A percentile compares a stretch with the other conserved stretches of the same genome.
These are phyloP conservation scores for Pseudogymnoascus sp. DNA, from an alignment of 2,329 filamentous ascomycete species.

Conservation along the genomic window DNA sequence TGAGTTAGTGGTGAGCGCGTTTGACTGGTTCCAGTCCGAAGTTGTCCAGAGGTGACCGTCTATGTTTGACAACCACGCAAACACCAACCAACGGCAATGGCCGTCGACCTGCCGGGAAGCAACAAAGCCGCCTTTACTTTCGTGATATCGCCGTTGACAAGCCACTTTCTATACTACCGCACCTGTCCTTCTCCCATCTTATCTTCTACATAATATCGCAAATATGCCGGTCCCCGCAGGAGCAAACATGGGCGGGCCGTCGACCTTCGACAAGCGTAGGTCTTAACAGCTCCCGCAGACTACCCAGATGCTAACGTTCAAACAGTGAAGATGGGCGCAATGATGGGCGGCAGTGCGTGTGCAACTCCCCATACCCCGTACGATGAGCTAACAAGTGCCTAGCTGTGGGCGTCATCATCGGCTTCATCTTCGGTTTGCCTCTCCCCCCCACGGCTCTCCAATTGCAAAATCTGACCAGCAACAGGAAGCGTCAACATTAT, in stretches of 20 bases:
- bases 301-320: slow-evolving; percentile 21
- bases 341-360: slow-evolving; percentile 94
- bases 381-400: slow-evolving; percentile 23
- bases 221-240: slow-evolving; percentile 44
- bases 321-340: slow-evolving; percentile 91
- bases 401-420: slow-evolving; percentile 95
- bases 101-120: background rate
- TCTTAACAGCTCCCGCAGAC: slow-evolving; percentile 16
- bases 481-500: slow-evolving; percentile 89
- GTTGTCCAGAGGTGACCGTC: background rate
- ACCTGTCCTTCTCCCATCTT: background rate
- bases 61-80: slow-evolving; percentile 3
- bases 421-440: slow-evolving; percentile 84
- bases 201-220: slow-evolving; percentile 11
- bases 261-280: slow-evolving; percentile 66
- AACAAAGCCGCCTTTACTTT: background rate
- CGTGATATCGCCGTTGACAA: background rate
- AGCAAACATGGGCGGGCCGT: slow-evolving; percentile 49
- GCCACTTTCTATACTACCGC: background rate
- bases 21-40: background rate
- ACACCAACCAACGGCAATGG: background rate
- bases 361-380: slow-evolving; percentile 6
- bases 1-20: background rate
- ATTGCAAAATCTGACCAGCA: background rate
- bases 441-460: background rate